Evolutionary conservation across 306 rosid species (phyloP), one percentile per base, ranked within the genome.

Genomic region (Acacia confusa): DNA sequence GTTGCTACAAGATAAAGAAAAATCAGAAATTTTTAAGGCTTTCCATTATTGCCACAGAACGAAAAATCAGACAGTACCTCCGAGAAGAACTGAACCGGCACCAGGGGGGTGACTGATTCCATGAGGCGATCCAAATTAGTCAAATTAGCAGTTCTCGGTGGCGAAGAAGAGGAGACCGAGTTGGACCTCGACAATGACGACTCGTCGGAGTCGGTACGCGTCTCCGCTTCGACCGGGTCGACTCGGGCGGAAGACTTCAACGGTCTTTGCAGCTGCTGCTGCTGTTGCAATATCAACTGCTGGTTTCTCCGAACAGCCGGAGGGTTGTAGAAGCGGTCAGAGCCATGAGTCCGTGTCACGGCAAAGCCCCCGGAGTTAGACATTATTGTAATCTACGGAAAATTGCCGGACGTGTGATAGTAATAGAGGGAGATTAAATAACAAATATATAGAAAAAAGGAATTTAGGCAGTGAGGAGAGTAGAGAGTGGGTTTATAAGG

Each of bases 111-210:
- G 27, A 84, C 30, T 4, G 87, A 71, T 2, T 70, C 83, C 77
- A 87, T 70, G 24, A 87, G 65, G 19, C 74, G 70, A 60, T 84
- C 79, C 69, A 86, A 24, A 40, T 81, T 84, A 48, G 68, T 76
- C 7, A 55, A 53, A 27, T 58, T 53, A 57, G 76, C 53, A 10
- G 70, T 72, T 34, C 41, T 11, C 53, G 83, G 64, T 0, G 86
- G 60, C 65, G 86, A 86, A 72, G 82, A 63, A 2, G 86, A 85
- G 43, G 63, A 71, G 27, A 64, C 82, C 17, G 82, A 82, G 88
- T 64, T 75, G 55, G 84, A 36, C 57, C 41, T 40, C 20, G 80
- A 61, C 75, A 82, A 86, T 68, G 82, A 60, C 19, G 85, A 76
- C 55, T 83, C 83, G 3, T 66, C 79, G 38, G 82, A 81, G 38